Conservation (phyloP, 116 monocot species). For the Iris pallida region DNA sequence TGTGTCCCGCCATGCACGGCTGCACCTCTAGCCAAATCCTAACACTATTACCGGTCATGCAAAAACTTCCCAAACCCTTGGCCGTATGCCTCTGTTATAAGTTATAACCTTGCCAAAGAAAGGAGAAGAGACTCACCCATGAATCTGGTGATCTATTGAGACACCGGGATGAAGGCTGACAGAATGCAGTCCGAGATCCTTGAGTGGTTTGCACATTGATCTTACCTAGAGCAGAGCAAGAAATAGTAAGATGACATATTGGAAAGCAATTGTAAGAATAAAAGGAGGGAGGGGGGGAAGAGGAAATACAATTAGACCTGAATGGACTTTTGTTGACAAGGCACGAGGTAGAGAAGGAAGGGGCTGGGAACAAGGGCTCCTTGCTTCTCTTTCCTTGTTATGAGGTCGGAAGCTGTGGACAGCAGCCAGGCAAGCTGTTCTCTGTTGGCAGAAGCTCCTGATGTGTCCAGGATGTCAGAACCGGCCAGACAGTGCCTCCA, state of each 20-base stretch:
- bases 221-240: slow-evolving; percentile 38
- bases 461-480: slow-evolving; percentile 36
- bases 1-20: no score
- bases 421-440: slow-evolving; percentile 86
- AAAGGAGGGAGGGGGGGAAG: not conserved
- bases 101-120: no score
- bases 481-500: slow-evolving; percentile 44
- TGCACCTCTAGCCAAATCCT: no score
- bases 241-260: not conserved
- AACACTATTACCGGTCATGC: no score
- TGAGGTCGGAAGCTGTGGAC: slow-evolving; percentile 52
- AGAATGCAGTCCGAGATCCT: slow-evolving; percentile 74
- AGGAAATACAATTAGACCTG: slow-evolving; percentile 29
- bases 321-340: slow-evolving; percentile 62
- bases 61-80: no score
- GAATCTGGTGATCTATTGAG: slow-evolving; percentile 63
- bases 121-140: slow-evolving; percentile 37
- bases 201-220: slow-evolving; percentile 74
- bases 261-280: not conserved
- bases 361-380: slow-evolving; percentile 44
- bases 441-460: slow-evolving; percentile 34
- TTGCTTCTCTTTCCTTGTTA: slow-evolving; percentile 69
- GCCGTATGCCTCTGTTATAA: no score
- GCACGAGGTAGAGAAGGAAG: slow-evolving; percentile 69
- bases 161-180: slow-evolving; percentile 87